Conservation (phyloP, 2,329 filamentous ascomycete species). For the Talaromyces sp. region DNA sequence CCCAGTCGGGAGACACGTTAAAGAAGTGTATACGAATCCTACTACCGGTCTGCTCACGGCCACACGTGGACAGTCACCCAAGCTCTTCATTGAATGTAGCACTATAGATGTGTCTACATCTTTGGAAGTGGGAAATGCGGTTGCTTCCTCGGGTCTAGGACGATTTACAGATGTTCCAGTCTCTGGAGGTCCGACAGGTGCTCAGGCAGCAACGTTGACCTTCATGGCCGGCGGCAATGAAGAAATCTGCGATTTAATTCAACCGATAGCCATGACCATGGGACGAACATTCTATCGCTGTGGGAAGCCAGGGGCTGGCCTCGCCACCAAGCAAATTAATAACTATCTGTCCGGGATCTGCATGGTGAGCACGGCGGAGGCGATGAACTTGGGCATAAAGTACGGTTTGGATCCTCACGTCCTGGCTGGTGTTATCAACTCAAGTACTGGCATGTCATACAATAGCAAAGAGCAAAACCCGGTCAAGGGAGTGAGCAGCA, state of each 20-base stretch:
- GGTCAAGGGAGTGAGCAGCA: neutral
- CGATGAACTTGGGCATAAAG: neutral
- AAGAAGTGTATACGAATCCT: constrained; percentile 54
- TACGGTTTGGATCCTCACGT: neutral
- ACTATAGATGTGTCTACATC: neutral
- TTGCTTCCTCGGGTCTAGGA: neutral
- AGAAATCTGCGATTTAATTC: neutral
- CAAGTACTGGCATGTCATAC: neutral
- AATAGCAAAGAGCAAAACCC: neutral
- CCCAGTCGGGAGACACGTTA: constrained; percentile 82
- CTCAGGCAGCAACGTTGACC: neutral
- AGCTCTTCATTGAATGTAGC: neutral
- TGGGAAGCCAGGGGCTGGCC: neutral
- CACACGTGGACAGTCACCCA: neutral
- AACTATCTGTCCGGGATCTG: neutral
- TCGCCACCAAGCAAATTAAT: neutral
- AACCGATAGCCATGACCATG: neutral
- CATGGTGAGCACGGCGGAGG: neutral
- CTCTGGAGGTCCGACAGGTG: neutral
- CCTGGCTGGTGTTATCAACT: neutral
- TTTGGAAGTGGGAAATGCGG: neutral
- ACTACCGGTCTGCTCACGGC: neutral
- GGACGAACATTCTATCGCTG: neutral
- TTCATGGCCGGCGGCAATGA: neutral
- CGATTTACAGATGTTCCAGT: neutral